These are phyloP conservation scores for Solanum corneliomulleri DNA, from an alignment of 257 asterid genomes.

Conservation along the genomic window DNA sequence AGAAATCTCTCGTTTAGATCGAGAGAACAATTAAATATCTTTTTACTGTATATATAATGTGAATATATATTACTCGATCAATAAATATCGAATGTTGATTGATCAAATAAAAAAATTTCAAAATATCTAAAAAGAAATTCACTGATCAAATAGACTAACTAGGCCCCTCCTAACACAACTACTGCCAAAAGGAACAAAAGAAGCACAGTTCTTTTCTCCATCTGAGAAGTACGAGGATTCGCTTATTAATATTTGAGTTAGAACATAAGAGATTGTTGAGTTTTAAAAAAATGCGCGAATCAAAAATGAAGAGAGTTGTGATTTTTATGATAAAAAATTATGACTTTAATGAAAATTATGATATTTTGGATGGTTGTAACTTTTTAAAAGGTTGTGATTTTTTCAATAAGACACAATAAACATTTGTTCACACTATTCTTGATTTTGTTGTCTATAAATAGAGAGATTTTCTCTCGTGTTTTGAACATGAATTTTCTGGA, in stretches of 20 bases:
- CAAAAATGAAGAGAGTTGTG: too few species aligned
- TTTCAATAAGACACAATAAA: too few species aligned
- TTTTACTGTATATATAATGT: neutral
- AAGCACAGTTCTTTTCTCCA: neutral
- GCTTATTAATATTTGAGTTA: neutral
- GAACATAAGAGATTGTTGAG: neutral
- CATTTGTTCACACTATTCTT: too few species aligned
- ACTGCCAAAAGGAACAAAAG: neutral
- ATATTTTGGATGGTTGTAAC: too few species aligned
- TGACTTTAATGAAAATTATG: too few species aligned
- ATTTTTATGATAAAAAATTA: too few species aligned
- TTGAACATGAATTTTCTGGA: too few species aligned
- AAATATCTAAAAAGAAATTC: neutral
- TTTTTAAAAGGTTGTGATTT: too few species aligned
- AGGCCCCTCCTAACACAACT: neutral
- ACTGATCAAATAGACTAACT: neutral
- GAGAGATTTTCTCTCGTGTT: too few species aligned
- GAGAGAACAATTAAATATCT: neutral
- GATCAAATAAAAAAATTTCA: neutral
- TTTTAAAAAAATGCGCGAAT: too few species aligned
- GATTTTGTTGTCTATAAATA: too few species aligned
- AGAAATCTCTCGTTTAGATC: fast-evolving
- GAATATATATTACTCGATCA: neutral
- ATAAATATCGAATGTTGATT: neutral
- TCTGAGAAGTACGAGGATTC: neutral